These are phyloP conservation scores for Arabis alpina DNA, from an alignment of 345 rosid genomes.

Conservation along the genomic window DNA sequence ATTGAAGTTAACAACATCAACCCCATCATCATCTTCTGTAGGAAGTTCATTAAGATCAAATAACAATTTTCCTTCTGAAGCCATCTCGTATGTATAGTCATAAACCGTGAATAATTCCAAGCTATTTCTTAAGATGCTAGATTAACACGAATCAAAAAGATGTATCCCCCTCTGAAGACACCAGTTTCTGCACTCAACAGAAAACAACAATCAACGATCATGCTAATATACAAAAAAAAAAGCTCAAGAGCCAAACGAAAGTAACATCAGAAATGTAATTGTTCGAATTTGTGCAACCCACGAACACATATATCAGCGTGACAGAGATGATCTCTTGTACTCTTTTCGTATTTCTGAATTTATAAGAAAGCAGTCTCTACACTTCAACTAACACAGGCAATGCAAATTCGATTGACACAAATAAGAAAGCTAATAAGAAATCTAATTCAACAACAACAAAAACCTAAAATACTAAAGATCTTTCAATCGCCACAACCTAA, in stretches of 20 bases:
- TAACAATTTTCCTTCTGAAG: conserved; percentile 76
- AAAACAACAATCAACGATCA: conserved; percentile 23
- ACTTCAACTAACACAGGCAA: conserved; percentile 1
- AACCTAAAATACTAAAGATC: not conserved
- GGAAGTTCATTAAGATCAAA: conserved; percentile 99
- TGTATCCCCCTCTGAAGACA: conserved; percentile 28
- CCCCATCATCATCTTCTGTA: conserved; percentile 59
- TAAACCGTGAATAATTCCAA: conserved; percentile 52
- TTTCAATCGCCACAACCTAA: not conserved
- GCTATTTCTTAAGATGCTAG: not conserved
- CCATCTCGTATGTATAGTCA: conserved; percentile 86
- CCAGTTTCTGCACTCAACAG: conserved; percentile 26
- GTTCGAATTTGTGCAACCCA: not conserved
- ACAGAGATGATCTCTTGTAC: too few species aligned
- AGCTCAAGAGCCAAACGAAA: too few species aligned
- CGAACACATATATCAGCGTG: too few species aligned
- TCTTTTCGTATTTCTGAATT: too few species aligned
- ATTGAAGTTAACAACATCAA: conserved; percentile 35
- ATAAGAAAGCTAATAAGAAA: conserved; percentile 1
- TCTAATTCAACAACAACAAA: not conserved
- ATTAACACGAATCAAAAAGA: conserved; percentile 6
- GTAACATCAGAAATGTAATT: too few species aligned
- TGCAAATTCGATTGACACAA: conserved; percentile 14
- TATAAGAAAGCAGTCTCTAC: not conserved
- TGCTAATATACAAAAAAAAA: not conserved